Evolutionary conservation across 306 rosid species (phyloP).

Genomic region (Cicer arietinum): DNA sequence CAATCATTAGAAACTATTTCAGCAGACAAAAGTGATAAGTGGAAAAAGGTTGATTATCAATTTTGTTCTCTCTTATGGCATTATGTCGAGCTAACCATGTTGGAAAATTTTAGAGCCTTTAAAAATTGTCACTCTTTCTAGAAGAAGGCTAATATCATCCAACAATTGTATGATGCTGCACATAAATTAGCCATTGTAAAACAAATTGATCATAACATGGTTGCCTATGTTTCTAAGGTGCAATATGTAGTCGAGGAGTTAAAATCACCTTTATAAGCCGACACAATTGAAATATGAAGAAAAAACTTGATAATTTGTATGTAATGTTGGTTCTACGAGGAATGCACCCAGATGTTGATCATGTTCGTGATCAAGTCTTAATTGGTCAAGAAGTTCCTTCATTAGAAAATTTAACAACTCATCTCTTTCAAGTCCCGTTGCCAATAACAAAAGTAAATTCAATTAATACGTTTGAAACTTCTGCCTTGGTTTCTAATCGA

Average conservation of each 20-base stretch:
- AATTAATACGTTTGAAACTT: too few relatives aligned
- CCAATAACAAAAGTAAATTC: background rate
- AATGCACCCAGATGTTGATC: background rate
- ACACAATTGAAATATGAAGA: background rate
- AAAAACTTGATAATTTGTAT: background rate
- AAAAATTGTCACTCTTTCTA: too few relatives aligned
- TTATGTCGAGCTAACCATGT: too few relatives aligned
- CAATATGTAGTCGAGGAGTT: background rate
- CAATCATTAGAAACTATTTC: too few relatives aligned
- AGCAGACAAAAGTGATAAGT: too few relatives aligned
- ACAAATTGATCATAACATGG: conserved; percentile 5
- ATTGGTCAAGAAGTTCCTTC: background rate
- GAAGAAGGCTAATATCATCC: background rate
- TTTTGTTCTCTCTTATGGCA: too few relatives aligned
- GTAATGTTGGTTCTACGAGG: background rate
- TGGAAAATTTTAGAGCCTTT: too few relatives aligned
- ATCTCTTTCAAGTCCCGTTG: background rate
- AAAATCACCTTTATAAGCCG: background rate
- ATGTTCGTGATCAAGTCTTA: background rate
- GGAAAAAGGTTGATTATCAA: too few relatives aligned
- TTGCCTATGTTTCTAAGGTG: background rate
- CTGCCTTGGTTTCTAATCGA: too few relatives aligned
- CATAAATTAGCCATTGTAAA: background rate
- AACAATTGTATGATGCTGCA: background rate
- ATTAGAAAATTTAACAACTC: background rate